Percentiles rank a stretch among this genome's conserved stretches.
Conservation (phyloP, 2,329 filamentous ascomycete genomes). For the Penicillium capsulatum region DNA sequence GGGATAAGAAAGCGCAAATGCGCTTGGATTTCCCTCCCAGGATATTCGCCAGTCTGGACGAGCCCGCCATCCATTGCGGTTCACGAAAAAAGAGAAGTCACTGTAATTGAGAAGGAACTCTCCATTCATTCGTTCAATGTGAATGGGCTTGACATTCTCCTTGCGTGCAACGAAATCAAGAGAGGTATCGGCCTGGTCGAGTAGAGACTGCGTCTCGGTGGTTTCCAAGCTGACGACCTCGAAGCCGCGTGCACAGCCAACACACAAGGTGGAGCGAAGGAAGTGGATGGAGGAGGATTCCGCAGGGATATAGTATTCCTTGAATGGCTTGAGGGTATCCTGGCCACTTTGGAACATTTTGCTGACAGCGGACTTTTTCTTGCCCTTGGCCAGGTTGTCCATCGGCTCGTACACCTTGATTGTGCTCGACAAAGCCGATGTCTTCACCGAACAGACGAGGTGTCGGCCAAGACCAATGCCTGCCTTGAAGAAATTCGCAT, state of each 20-base stretch:
- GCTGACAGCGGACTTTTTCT: slow-evolving; percentile 90
- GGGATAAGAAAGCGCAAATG: slow-evolving; percentile 90
- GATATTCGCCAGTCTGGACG: slow-evolving; percentile 95
- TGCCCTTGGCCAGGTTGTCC: slow-evolving; percentile 86
- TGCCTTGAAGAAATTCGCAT: slow-evolving; percentile 97
- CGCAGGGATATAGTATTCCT: slow-evolving; percentile 98
- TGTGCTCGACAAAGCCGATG: slow-evolving; percentile 83
- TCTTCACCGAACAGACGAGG: slow-evolving; percentile 94
- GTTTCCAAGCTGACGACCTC: slow-evolving; percentile 96
- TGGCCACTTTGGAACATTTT: slow-evolving; percentile 94
- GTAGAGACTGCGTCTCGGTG: slow-evolving; percentile 92
- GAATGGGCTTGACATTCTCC: slow-evolving; percentile 89
- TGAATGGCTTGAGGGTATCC: slow-evolving; percentile 93
- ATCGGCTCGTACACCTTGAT: slow-evolving; percentile 99
- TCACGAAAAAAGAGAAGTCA: slow-evolving; percentile 98
- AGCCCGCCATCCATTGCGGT: slow-evolving; percentile 95
- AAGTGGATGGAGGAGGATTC: slow-evolving; percentile 99
- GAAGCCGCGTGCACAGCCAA: slow-evolving; percentile 91
- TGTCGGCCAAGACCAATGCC: slow-evolving; percentile 92
- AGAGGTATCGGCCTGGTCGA: slow-evolving; percentile 96
- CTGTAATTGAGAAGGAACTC: slow-evolving; percentile 98
- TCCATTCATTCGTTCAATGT: slow-evolving; percentile 93
- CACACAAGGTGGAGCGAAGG: slow-evolving; percentile 91
- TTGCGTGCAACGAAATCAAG: slow-evolving; percentile 94
- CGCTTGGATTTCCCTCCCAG: slow-evolving; percentile 90